Base-by-base conservation (phyloP, 164 flowering plant species). In the Umbilicus rupestris region DNA sequence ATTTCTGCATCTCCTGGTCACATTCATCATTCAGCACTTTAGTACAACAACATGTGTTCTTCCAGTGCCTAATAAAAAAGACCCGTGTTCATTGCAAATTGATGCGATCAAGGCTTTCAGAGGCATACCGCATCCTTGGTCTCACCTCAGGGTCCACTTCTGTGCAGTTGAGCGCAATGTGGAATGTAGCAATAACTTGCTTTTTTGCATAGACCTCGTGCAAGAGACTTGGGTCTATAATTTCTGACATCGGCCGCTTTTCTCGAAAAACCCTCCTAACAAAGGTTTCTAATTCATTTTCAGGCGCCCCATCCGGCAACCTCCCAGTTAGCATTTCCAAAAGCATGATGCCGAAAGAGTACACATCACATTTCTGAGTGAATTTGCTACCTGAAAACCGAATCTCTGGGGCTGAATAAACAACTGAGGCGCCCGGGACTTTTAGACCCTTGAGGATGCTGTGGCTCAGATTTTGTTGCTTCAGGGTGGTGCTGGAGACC, bases 161-260 rank as follows among this genome's bases (percentile, higher is more conserved):
- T 0, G 97, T 88, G 81, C 97, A 95, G 44, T 78, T 87, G n/a
- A 92, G 85, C 7, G 99, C 96, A 63, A 89, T 64, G 63, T 92
- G 94, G 64, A 95, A 89, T 9, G 81, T 79, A 0, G 88, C 85
- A 55, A 87, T 68, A 5, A 90, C 97, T 75, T 91, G 90, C 65
- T 83, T 87, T 83, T 88, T 89, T 0, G 96, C 95, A 64, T 85
- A 64, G 63, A 85, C 94, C 74, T 89, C 97, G 0, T 76, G 82
- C 74, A 87, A 67, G 28, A 95, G 86, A 24, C 71, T 77, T 0
- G 86, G 83, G 70, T 95, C 97, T 68, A 92, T 80, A 29, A 92
- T 82, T 77, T 95, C 96, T 1, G 89, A 80, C 65, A 89, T 46
- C 0, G 97, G 91, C 0, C 79, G 70, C 65, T 88, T 89, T 39